phyloP scores from a whole-genome alignment of 768 basidiomycete species.

The Pleurotus citrinopileatus region DNA sequence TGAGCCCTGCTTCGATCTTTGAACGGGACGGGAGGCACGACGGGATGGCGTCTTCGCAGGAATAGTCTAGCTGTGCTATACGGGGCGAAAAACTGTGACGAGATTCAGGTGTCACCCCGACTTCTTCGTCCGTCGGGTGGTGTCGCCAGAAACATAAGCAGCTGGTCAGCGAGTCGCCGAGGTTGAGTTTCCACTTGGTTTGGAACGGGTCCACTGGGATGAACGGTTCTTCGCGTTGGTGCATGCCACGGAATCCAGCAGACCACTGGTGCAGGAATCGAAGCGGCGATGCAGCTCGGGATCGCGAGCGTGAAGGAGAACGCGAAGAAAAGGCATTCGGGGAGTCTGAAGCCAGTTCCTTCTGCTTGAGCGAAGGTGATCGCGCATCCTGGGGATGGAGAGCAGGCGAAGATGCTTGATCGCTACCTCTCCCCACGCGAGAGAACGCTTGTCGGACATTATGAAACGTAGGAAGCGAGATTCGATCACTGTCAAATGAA shows the following conservation, averaged over 20 bases:
- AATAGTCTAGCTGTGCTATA: not conserved
- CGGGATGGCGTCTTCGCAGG: constrained; percentile 4
- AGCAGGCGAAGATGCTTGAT: constrained; percentile 33
- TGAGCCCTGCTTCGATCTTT: constrained; percentile 9
- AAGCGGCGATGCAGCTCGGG: constrained; percentile 55
- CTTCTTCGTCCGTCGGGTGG: constrained; percentile 19
- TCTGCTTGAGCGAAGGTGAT: constrained; percentile 10
- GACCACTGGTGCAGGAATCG: constrained; percentile 56
- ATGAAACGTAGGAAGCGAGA: constrained; percentile 35
- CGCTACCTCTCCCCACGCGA: constrained; percentile 29
- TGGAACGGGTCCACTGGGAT: constrained; percentile 55
- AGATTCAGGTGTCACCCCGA: constrained; percentile 15
- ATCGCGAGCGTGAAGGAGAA: constrained; percentile 49
- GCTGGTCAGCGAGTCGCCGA: constrained; percentile 16
- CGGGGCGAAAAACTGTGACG: not conserved
- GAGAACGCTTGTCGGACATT: constrained; percentile 35
- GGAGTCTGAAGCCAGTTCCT: constrained; percentile 18
- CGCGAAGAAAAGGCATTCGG: constrained; percentile 31
- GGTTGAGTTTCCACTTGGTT: constrained; percentile 23
- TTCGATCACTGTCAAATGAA: constrained; percentile 54
- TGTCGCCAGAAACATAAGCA: constrained; percentile 23
- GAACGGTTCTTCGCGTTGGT: constrained; percentile 52
- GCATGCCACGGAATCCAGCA: constrained; percentile 42
- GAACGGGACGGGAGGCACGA: not conserved
- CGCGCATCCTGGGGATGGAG: constrained; percentile 23